Evolutionary conservation across 2,329 filamentous ascomycete species (phyloP), one percentile per base, ranked within the genome.

Genomic region (Ophiostoma australiae): DNA sequence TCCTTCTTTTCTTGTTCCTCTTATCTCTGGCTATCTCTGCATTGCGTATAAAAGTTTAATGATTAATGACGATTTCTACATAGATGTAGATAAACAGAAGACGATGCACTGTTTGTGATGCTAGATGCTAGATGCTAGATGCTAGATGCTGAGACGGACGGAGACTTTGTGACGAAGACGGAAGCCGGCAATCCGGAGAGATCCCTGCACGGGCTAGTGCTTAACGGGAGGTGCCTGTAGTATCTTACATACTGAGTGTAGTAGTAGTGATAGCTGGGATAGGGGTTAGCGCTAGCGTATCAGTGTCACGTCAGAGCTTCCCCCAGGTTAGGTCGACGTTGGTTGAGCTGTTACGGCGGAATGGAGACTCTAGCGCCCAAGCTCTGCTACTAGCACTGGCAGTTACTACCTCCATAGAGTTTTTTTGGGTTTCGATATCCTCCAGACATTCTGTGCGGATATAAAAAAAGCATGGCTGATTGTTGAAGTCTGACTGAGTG

Each of bases 241-340:
- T 17, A 17, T 15, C 17, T 44, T 20, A 5, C 41, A 44, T n/a
- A 31, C 27, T 31, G 27, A 31, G 27, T 31, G 41, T 48, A 15
- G 17, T 44, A 20, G 44, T 48, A 80, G 84, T 75, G 80, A 81
- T 37, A 61, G 55, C 23, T 31, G 55, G 31, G 31, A 65, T 65
- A 37, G 27, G 27, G 61, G 61, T 37, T 65, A 10, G 52, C 52
- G 44, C 44, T 48, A 48, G 44, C 44, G 44, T 48, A 17, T 48
- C 44, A 48, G 44, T 17, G 44, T 48, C 44, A 48, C 44, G 52
- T 58, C 52, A 58, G 23, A 58, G 52, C 52, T 58, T 58, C 52
- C 52, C 52, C 52, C 52, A 58, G 52, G 52, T 58, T 23, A 58
- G 52, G 52, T 58, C 20, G 39, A 41, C 10, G 39, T 41, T 7